Base-by-base conservation (phyloP, 163 green algal species). In the Volvox carteri region DNA sequence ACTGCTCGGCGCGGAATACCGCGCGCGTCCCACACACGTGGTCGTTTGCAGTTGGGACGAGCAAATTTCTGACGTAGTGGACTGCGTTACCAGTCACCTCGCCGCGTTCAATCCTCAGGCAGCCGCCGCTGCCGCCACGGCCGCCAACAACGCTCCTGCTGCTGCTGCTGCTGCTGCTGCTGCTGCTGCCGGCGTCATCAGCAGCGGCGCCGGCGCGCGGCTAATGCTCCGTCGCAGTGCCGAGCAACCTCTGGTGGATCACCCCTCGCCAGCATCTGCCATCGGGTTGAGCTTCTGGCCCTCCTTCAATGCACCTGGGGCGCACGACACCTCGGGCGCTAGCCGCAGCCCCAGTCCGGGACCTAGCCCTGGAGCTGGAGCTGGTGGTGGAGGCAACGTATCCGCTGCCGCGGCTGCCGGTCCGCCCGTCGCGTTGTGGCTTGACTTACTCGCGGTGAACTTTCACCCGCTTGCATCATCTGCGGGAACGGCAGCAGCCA, bases 31-130 rank as follows among this genome's bases (percentile, higher is more conserved):
- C 6, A 80, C 65, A 1, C 58, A 77, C 65, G 81, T 87, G 65
- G 28, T 87, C 39, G 62, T 87, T 48, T 67, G 62, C 30, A 72
- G 65, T 60, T 87, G 81, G 81, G 81, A 87, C 35, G 81, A 87
- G 65, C 35, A 33, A 21, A 52, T 87, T 28, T 21, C 1, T 0
- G 81, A 79, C 8, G 46, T 87, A 4, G 81, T 87, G 33, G 65
- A 79, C 19, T 35, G 9, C n/a, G 44, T 87, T 19, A 48, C 67
- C 28, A 65, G 70, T 1, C 39, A 58, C 65, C 28, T 50, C 23
- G 54, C 21, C 1, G 35, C 33, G 1, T 19, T 6, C 28, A 50
- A 1, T 4, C 18, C 75, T 6, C 28, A 33, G 39, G 58, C 41
- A 21, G 19, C 35, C 4, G 78, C 28, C 76, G 7, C 46, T 35